Evolutionary conservation across 2,329 filamentous ascomycete genomes (phyloP).

Genomic region (Fusarium sublunatum): DNA sequence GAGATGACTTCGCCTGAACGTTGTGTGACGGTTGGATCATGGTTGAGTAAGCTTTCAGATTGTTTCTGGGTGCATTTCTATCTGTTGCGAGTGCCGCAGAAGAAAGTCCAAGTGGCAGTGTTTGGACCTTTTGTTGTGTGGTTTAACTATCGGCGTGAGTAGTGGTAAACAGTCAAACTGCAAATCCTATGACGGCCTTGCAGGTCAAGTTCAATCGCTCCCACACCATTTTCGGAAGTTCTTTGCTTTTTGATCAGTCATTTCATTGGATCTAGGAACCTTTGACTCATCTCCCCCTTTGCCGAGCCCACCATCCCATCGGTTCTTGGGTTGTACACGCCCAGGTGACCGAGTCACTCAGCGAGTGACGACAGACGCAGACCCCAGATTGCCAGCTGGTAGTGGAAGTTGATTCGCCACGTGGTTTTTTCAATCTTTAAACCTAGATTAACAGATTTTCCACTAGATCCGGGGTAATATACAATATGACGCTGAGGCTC

Average conservation of each 20-base stretch:
- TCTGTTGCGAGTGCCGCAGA: neutral
- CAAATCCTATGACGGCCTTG: constrained; percentile 19
- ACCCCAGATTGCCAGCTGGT: neutral
- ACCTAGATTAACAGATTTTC: neutral
- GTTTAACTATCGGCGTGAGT: neutral
- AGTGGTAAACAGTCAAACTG: neutral
- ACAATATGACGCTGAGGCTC: constrained; percentile 9
- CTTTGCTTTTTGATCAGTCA: no score
- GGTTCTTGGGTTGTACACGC: constrained; percentile 1
- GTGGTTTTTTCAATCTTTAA: neutral
- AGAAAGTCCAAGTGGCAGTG: neutral
- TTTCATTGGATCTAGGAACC: neutral
- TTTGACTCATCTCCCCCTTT: neutral
- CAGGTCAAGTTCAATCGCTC: constrained; percentile 7
- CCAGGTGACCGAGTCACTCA: neutral
- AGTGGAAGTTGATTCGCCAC: constrained; percentile 11
- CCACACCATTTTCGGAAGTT: neutral
- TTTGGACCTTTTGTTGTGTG: neutral
- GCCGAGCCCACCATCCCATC: constrained; percentile 7
- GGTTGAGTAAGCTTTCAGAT: neutral
- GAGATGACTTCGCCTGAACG: constrained; percentile 5
- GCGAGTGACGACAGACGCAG: constrained; percentile 2
- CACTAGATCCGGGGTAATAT: neutral
- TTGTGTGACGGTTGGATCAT: constrained; percentile 9
- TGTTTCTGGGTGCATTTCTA: neutral